Percentiles rank a stretch among this genome's conserved stretches.
Evolutionary conservation across 2,329 filamentous ascomycete species (phyloP).

Genomic region (Penicillium sp.): DNA sequence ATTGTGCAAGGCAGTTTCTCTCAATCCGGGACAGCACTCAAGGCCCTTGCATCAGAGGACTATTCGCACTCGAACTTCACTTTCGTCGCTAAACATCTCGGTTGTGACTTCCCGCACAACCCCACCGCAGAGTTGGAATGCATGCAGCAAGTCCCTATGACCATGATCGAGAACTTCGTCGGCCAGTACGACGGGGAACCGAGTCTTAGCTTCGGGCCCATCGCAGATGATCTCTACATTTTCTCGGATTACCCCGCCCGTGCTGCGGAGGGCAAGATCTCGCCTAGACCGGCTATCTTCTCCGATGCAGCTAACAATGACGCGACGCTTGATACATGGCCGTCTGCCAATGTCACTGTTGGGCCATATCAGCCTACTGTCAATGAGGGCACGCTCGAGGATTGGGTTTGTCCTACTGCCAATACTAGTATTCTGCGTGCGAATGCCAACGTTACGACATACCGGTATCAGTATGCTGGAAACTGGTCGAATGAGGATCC

Average conservation of each 20-base stretch:
- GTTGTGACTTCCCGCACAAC: slow-evolving; percentile 18
- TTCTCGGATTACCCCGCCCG: slow-evolving; percentile 12
- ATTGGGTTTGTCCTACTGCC: slow-evolving; percentile 29
- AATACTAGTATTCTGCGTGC: slow-evolving; percentile 28
- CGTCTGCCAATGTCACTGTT: slow-evolving; percentile 1
- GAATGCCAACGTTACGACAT: slow-evolving; percentile 32
- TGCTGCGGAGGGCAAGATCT: slow-evolving; percentile 1
- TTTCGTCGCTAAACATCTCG: slow-evolving; percentile 26
- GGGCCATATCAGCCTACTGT: slow-evolving; percentile 5
- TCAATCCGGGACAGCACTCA: slow-evolving; percentile 17
- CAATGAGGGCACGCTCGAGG: slow-evolving; percentile 3
- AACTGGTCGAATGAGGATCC: slow-evolving; percentile 43
- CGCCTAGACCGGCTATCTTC: slow-evolving; percentile 12
- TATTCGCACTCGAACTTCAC: slow-evolving; percentile 24
- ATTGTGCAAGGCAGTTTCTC: slow-evolving; percentile 17
- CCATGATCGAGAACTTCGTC: slow-evolving; percentile 6
- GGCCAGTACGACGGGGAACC: slow-evolving; percentile 1
- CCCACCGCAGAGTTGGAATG: slow-evolving; percentile 17
- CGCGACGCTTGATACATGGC: slow-evolving; percentile 7
- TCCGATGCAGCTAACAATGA: slow-evolving; percentile 17
- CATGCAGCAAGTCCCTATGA: slow-evolving; percentile 7
- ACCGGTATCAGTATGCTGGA: slow-evolving; percentile 42
- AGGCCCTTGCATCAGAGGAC: slow-evolving; percentile 5
- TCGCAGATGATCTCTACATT: slow-evolving; percentile 12
- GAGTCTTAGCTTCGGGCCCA: slow-evolving; percentile 1